Conservation (phyloP, 148 eudicot genomes). For the Diospyros kaki region DNA sequence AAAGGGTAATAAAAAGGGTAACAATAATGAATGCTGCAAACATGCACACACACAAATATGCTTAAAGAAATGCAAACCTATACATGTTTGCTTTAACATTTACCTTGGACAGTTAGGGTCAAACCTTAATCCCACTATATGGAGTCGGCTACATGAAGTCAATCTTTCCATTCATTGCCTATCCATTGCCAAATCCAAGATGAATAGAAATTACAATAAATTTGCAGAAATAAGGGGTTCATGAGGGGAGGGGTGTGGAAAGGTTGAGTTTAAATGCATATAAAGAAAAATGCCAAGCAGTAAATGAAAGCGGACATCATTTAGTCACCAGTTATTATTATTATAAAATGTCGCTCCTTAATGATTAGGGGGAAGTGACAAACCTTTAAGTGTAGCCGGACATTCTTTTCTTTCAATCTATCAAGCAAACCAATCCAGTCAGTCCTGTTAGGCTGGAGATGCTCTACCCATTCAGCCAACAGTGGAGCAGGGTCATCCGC, state of each 20-base stretch:
- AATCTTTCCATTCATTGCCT: too few species aligned
- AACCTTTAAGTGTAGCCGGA: slow-evolving; percentile 59
- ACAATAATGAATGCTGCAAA: too few species aligned
- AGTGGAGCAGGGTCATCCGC: slow-evolving; percentile 48
- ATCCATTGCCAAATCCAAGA: too few species aligned
- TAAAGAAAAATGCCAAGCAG: background rate
- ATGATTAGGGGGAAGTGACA: background rate
- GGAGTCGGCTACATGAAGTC: too few species aligned
- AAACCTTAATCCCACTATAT: too few species aligned
- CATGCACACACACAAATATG: too few species aligned
- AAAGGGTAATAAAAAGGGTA: too few species aligned
- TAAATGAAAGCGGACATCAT: background rate
- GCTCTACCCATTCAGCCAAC: slow-evolving; percentile 68
- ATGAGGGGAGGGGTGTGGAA: background rate
- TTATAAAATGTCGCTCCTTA: background rate
- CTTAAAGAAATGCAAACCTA: too few species aligned
- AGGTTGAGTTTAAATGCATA: background rate
- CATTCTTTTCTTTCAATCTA: slow-evolving; percentile 43
- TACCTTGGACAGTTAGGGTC: too few species aligned
- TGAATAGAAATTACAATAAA: background rate
- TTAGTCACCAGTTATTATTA: background rate
- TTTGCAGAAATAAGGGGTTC: background rate
- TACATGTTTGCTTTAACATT: too few species aligned
- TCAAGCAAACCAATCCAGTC: slow-evolving; percentile 80
- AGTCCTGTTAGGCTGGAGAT: slow-evolving; percentile 64